Percentiles rank a stretch among this genome's conserved stretches.
Evolutionary conservation across 805 yeast genomes (phyloP).

Genomic region (Kregervanrija pseudodelftensis): DNA sequence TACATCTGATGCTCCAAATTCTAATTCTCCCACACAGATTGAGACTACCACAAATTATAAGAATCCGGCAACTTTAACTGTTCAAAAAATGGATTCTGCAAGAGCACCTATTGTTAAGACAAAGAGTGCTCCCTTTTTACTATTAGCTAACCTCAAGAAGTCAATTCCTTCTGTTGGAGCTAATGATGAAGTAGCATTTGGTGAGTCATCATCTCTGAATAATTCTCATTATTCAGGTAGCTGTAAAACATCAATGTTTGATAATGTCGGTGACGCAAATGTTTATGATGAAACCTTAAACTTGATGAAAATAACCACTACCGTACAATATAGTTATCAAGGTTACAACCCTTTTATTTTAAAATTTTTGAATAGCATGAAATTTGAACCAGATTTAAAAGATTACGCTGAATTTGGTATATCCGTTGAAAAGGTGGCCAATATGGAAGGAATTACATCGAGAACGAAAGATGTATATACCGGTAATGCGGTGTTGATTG

Average conservation of each 20-base stretch:
- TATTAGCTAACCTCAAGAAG: conserved; percentile 3
- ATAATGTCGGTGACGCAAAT: conserved; percentile 16
- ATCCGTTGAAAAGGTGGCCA: conserved; percentile 6
- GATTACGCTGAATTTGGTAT: conserved; percentile 68
- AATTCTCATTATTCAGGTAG: background rate
- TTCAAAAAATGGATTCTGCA: conserved; percentile 5
- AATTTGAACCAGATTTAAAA: conserved; percentile 48
- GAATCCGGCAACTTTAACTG: background rate
- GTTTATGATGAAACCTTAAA: conserved; percentile 21
- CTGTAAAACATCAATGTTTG: conserved; percentile 8
- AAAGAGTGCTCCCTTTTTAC: background rate
- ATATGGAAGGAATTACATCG: conserved; percentile 2
- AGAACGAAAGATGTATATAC: conserved; percentile 34
- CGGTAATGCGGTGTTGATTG: conserved; percentile 32
- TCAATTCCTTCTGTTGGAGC: conserved; percentile 8
- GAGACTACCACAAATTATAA: conserved; percentile 1
- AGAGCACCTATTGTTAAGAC: background rate
- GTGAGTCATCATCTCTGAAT: conserved; percentile 12
- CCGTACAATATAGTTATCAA: conserved; percentile 46
- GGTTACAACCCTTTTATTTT: conserved; percentile 62
- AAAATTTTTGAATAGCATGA: conserved; percentile 45
- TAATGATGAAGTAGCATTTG: conserved; percentile 17
- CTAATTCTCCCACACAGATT: background rate
- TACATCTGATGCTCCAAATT: conserved; percentile 14
- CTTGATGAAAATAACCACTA: conserved; percentile 20